A percentile compares a stretch with the other conserved stretches of the same genome.
phyloP scores from a whole-genome alignment of 1,284 basidiomycete species.

The Ustilago vetiveriae region DNA sequence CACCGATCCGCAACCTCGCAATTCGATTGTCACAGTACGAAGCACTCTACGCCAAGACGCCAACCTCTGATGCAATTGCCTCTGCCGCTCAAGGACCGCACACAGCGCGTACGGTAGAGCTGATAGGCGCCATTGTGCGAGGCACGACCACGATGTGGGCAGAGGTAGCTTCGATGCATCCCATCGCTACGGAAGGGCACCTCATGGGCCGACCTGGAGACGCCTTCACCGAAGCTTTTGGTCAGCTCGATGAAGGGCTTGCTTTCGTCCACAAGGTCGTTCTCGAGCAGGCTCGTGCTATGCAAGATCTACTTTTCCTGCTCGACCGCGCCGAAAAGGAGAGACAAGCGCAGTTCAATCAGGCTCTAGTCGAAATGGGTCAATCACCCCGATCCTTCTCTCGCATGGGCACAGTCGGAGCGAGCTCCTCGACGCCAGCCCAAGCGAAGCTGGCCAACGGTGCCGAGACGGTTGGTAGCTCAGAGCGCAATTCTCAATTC shows the following conservation, averaged over 20 bases:
- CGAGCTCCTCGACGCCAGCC: constrained; percentile 1
- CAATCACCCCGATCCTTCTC: constrained; percentile 38
- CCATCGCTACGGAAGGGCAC: constrained; percentile 41
- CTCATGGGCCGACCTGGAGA: constrained; percentile 33
- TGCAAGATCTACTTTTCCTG: constrained; percentile 42
- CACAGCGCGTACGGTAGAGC: constrained; percentile 29
- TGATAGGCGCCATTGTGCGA: constrained; percentile 39
- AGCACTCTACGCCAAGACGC: constrained; percentile 35
- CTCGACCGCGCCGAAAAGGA: constrained; percentile 46
- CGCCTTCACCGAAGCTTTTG: constrained; percentile 36
- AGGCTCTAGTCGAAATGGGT: constrained; percentile 35
- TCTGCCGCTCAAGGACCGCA: constrained; percentile 20
- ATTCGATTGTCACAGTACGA: constrained; percentile 40
- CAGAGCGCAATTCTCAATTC: constrained; percentile 15
- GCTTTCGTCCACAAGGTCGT: constrained; percentile 46
- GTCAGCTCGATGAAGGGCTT: constrained; percentile 41
- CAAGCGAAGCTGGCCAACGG: neutral
- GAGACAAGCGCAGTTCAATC: constrained; percentile 45
- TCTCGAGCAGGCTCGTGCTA: constrained; percentile 42
- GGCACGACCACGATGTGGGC: constrained; percentile 42
- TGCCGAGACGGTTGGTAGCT: constrained; percentile 1
- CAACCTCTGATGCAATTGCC: constrained; percentile 10
- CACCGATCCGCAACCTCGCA: constrained; percentile 42
- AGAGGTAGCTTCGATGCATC: constrained; percentile 42
- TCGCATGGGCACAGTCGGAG: constrained; percentile 15